Conservation (phyloP, 176 grass and related monocot species). For the Zoysia japonica region DNA sequence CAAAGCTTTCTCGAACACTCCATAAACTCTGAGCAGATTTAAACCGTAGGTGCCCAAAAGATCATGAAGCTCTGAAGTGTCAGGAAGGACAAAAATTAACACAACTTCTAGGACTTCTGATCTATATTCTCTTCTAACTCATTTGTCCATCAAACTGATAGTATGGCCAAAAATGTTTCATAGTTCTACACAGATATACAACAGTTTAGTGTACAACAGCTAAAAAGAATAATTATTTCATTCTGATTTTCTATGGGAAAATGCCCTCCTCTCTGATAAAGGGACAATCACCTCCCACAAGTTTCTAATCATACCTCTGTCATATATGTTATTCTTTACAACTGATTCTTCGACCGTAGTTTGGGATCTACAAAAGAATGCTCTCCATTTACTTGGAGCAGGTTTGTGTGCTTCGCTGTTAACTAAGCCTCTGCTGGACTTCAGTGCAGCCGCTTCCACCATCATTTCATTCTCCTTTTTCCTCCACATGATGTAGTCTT, state of each 20-base stretch:
- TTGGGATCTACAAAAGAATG: slow-evolving; percentile 51
- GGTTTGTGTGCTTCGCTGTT: slow-evolving; percentile 30
- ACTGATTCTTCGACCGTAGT: slow-evolving; percentile 48
- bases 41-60: background rate
- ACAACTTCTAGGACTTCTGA: background rate
- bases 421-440: slow-evolving; percentile 42
- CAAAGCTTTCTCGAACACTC: background rate
- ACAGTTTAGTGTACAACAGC: slow-evolving; percentile 38
- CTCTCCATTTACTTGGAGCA: slow-evolving; percentile 72
- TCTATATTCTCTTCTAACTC: background rate
- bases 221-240: slow-evolving; percentile 35
- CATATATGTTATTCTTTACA: slow-evolving; percentile 80
- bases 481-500: slow-evolving; percentile 94
- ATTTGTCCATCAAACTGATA: background rate
- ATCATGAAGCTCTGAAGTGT: background rate
- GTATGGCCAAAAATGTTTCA: background rate
- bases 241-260: slow-evolving; percentile 54
- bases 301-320: slow-evolving; percentile 69
- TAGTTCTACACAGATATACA: slow-evolving; percentile 46
- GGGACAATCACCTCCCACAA: slow-evolving; percentile 78
- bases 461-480: slow-evolving; percentile 71
- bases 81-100: background rate
- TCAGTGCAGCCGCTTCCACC: slow-evolving; percentile 51
- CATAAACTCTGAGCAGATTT: background rate
- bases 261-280: slow-evolving; percentile 65